These are phyloP conservation scores for Xanthoconium separans DNA, from an alignment of 1,284 basidiomycete species.

Conservation along the genomic window DNA sequence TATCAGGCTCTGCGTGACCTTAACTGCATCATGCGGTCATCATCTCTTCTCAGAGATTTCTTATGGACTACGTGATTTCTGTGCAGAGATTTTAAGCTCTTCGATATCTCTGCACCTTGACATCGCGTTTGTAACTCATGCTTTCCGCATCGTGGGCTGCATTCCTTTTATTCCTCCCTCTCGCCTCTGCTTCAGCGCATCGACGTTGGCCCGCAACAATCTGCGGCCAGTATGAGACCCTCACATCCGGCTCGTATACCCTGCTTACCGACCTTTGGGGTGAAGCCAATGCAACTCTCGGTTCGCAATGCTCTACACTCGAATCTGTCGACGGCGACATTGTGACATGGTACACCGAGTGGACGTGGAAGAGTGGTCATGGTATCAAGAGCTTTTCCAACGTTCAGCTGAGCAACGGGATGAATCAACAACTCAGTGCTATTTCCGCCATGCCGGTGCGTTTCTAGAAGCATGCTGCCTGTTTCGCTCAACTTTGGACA, in stretches of 20 bases:
- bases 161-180: constrained; percentile 11
- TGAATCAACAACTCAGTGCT: constrained; percentile 52
- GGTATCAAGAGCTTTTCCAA: constrained; percentile 65
- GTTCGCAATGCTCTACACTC: constrained; percentile 53
- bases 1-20: background rate
- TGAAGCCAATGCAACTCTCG: constrained; percentile 42
- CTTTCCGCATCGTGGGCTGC: background rate
- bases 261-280: constrained; percentile 58
- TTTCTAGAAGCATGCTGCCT: background rate
- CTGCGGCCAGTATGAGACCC: constrained; percentile 54
- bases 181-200: constrained; percentile 14
- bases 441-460: constrained; percentile 56
- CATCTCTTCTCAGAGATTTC: too few relatives aligned
- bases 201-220: constrained; percentile 19
- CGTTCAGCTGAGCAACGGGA: constrained; percentile 48
- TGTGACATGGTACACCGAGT: constrained; percentile 54
- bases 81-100: background rate
- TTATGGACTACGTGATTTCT: background rate
- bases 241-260: constrained; percentile 46
- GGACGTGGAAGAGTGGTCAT: constrained; percentile 52
- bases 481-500: background rate
- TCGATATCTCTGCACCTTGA: background rate
- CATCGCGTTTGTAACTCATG: constrained; percentile 6
- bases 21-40: background rate
- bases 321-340: constrained; percentile 46